These are phyloP conservation scores for Yamadazyma kitorensis DNA, from an alignment of 805 yeast species.

Conservation along the genomic window DNA sequence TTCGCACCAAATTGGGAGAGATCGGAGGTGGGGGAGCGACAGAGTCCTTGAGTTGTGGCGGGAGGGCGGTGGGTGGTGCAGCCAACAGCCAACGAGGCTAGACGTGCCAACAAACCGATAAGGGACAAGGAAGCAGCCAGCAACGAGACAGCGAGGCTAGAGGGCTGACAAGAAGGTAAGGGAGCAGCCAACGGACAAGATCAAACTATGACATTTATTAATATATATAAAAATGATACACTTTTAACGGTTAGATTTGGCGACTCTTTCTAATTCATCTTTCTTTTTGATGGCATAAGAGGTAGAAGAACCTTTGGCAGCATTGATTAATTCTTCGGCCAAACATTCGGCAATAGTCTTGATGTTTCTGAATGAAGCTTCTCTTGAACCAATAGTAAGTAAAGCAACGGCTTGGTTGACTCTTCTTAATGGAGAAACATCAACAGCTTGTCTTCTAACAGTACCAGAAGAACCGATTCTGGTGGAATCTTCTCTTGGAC, in stretches of 20 bases:
- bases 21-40: too few relatives aligned
- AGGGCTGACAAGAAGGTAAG: too few relatives aligned
- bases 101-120: too few relatives aligned
- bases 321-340: slow-evolving; percentile 99
- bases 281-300: slow-evolving; percentile 99
- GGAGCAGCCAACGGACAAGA: too few relatives aligned
- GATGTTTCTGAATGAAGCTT: slow-evolving; percentile 99
- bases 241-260: slow-evolving; percentile 99
- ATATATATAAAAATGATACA: slow-evolving; percentile 14
- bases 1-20: too few relatives aligned
- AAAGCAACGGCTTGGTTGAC: slow-evolving; percentile 99
- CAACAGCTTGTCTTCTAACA: slow-evolving; percentile 99
- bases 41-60: too few relatives aligned
- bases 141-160: too few relatives aligned
- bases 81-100: too few relatives aligned
- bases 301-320: slow-evolving; percentile 99
- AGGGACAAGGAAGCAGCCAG: too few relatives aligned
- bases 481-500: slow-evolving; percentile 99
- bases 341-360: slow-evolving; percentile 99
- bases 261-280: slow-evolving; percentile 99
- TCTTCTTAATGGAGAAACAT: slow-evolving; percentile 99
- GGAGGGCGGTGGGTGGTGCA: too few relatives aligned
- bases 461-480: slow-evolving; percentile 99
- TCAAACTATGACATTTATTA: slow-evolving; percentile 5
- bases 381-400: slow-evolving; percentile 99